Base-by-base conservation (phyloP, 306 rosid genomes). In the Sophora flavescens region DNA sequence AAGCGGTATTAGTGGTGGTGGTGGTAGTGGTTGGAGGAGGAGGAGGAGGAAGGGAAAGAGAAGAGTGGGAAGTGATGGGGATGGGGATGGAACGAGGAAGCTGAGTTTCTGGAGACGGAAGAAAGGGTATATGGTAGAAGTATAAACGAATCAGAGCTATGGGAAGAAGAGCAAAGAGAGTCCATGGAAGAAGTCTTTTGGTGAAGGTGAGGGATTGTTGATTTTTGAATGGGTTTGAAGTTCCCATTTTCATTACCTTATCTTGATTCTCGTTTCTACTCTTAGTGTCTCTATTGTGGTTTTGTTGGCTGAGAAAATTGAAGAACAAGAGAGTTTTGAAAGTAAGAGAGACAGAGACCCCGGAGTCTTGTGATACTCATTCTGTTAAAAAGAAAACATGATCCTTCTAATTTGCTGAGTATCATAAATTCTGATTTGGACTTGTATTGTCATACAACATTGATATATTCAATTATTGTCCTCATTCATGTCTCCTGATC, bases 131-230 rank as follows among this genome's bases (percentile, higher is more conserved):
- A 64, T 88, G 82, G 81, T 79, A 74, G 1, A 82, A 70, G 78
- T 74, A 88, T 42, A 42, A 42, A 13, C 48, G 14, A 42, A 42
- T 45, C 35, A 92, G 76, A 63, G 87, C 81, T 2, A 84, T 2
- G 17, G 93, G 92, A 53, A 88, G 60, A 15, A 90, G 13, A 42
- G 78, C 77, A 58, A 72, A 88, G 51, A 87, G 47, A 28, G 67
- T 33, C 59, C 78, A 86, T 2, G 84, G 86, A 30, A 87, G 60
- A 81, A 88, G 65, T 84, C 78, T 88, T 66, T 60, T 89, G 18
- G 74, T 39, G 47, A 77, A 35, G 39, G 59, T 76, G 5, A 45
- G 8, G 11, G 33, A 15, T 42, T 78, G 79, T 50, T 78, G 81
- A 2, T 86, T 84, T 84, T 85, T 88, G 82, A 87, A 76, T 22